These are phyloP conservation scores for Plasmopara halstedii DNA, from an alignment of 352 stramenopile species.

Conservation along the genomic window DNA sequence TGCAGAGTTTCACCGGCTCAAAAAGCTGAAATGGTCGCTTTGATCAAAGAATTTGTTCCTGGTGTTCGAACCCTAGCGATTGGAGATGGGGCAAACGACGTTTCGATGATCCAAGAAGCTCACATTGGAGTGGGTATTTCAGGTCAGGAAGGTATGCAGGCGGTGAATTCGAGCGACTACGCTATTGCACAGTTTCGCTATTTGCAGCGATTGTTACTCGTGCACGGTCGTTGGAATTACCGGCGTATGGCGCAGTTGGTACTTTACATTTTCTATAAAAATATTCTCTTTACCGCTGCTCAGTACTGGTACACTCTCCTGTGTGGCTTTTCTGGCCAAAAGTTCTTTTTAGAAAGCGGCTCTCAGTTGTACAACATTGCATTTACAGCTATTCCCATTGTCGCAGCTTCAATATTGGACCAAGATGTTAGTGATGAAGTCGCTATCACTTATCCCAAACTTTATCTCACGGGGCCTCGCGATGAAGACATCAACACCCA, in stretches of 20 bases:
- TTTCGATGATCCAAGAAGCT: constrained; percentile 93
- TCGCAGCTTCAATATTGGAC: constrained; percentile 62
- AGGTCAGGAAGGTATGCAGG: constrained; percentile 89
- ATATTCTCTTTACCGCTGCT: constrained; percentile 64
- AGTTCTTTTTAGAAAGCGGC: constrained; percentile 77
- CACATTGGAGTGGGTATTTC: constrained; percentile 89
- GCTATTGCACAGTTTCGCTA: constrained; percentile 91
- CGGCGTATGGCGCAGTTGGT: constrained; percentile 84
- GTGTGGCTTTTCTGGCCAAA: constrained; percentile 72
- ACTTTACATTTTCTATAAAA: constrained; percentile 94
- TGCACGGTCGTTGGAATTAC: constrained; percentile 91
- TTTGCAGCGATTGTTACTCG: constrained; percentile 82
- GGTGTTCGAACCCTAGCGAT: constrained; percentile 82
- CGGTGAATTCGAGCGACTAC: constrained; percentile 92
- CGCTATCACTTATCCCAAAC: constrained; percentile 59
- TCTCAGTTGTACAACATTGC: constrained; percentile 77
- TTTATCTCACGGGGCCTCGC: constrained; percentile 52
- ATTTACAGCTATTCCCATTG: constrained; percentile 61
- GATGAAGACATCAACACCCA: constrained; percentile 62
- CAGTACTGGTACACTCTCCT: constrained; percentile 76
- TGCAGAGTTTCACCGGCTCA: constrained; percentile 83
- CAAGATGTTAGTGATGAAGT: constrained; percentile 63
- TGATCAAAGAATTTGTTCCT: constrained; percentile 72
- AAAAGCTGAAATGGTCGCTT: constrained; percentile 77
- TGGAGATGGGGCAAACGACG: constrained; percentile 93